Conservation (phyloP, 1,284 basidiomycete genomes). For the Ganoderma lucidum region DNA sequence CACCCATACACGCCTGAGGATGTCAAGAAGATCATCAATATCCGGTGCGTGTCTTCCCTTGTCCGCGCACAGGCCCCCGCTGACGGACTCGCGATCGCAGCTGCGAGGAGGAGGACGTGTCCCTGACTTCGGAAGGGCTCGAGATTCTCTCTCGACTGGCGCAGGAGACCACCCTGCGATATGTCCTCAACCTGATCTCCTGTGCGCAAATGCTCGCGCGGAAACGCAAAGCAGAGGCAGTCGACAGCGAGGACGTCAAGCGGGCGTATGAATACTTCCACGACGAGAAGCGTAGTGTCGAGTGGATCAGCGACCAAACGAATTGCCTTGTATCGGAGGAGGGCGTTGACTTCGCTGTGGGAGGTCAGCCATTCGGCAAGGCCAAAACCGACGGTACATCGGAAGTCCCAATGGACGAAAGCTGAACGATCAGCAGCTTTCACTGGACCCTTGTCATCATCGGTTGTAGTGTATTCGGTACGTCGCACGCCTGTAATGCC, state of each 20-base stretch:
- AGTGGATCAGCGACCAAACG: slow-evolving; percentile 92
- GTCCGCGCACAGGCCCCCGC: neutral
- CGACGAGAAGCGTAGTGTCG: slow-evolving; percentile 94
- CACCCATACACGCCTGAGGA: slow-evolving; percentile 89
- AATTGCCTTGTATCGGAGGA: slow-evolving; percentile 79
- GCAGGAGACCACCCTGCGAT: slow-evolving; percentile 85
- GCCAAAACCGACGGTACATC: slow-evolving; percentile 1
- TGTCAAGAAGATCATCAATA: slow-evolving; percentile 91
- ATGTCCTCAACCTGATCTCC: slow-evolving; percentile 92
- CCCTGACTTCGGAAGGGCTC: slow-evolving; percentile 79
- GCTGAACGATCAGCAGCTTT: slow-evolving; percentile 28
- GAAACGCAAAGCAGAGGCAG: slow-evolving; percentile 79
- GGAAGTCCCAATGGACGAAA: slow-evolving; percentile 44
- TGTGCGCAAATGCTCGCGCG: slow-evolving; percentile 86
- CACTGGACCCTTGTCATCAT: neutral
- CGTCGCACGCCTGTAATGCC: slow-evolving; percentile 16
- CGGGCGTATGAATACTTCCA: slow-evolving; percentile 91
- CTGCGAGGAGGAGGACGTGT: slow-evolving; percentile 96
- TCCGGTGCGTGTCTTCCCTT: slow-evolving; percentile 65
- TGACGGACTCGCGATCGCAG: slow-evolving; percentile 47
- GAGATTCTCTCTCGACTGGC: slow-evolving; percentile 89
- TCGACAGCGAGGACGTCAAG: slow-evolving; percentile 87
- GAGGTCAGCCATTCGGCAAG: slow-evolving; percentile 37
- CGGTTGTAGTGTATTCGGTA: slow-evolving; percentile 32
- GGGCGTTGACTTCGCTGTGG: slow-evolving; percentile 42